Conservation (phyloP, 352 stramenopile genomes). For the Pythium apleroticum region DNA sequence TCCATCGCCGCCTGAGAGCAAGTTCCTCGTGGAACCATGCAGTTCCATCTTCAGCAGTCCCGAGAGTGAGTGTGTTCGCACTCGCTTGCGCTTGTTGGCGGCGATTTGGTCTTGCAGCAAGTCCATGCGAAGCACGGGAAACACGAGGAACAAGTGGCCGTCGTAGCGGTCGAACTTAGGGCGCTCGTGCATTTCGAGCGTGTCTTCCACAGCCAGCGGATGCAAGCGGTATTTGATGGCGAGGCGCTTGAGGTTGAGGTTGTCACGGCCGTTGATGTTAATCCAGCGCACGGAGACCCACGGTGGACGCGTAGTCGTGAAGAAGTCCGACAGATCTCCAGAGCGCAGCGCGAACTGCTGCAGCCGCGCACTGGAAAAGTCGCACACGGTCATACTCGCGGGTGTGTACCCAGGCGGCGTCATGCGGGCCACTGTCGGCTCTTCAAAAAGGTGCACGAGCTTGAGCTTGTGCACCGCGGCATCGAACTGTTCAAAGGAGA, state of each 20-base stretch:
- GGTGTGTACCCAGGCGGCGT: constrained; percentile 48
- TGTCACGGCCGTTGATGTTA: constrained; percentile 80
- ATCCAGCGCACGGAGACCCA: constrained; percentile 89
- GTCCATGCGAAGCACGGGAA: constrained; percentile 79
- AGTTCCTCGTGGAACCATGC: constrained; percentile 6
- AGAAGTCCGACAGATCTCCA: constrained; percentile 62
- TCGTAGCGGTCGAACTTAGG: constrained; percentile 88
- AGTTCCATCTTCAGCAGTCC: constrained; percentile 51
- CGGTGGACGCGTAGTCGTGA: constrained; percentile 63
- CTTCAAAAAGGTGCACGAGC: constrained; percentile 85
- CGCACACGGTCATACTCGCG: constrained; percentile 64
- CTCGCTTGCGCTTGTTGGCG: constrained; percentile 34
- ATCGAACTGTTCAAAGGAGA: constrained; percentile 78
- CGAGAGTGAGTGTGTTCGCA: constrained; percentile 35
- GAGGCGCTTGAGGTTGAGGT: constrained; percentile 79
- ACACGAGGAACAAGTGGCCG: constrained; percentile 81
- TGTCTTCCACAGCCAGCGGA: constrained; percentile 84
- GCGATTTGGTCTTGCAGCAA: constrained; percentile 42
- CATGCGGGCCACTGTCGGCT: constrained; percentile 59
- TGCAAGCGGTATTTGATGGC: constrained; percentile 89
- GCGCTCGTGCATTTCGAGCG: constrained; percentile 82
- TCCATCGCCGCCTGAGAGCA: constrained; percentile 27
- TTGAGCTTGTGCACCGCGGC: constrained; percentile 85
- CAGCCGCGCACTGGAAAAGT: constrained; percentile 74
- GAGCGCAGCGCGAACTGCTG: constrained; percentile 65